Percentiles rank a stretch among this genome's conserved stretches.
Evolutionary conservation across 2,329 filamentous ascomycete species (phyloP).

Genomic region (Colletotrichum liaoningense): DNA sequence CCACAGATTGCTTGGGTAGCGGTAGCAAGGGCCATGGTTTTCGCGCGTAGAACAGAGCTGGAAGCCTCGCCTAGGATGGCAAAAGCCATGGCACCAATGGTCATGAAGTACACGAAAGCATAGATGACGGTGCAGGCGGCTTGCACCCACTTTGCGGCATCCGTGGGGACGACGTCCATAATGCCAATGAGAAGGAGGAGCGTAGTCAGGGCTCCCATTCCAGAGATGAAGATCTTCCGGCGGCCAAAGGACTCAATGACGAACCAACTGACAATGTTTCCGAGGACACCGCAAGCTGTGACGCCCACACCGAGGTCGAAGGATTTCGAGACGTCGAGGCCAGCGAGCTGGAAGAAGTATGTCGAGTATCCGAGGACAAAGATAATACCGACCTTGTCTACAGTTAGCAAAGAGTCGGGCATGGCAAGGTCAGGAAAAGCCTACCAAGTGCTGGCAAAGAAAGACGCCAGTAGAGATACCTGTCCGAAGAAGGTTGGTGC

Average conservation of each 20-base stretch:
- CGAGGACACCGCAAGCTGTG: constrained; percentile 50
- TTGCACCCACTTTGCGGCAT: constrained; percentile 56
- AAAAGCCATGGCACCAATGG: constrained; percentile 50
- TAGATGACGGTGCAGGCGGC: constrained; percentile 59
- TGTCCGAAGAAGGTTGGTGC: constrained; percentile 61
- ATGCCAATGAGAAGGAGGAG: constrained; percentile 56
- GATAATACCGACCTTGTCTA: constrained; percentile 22
- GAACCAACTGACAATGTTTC: constrained; percentile 55
- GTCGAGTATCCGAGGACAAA: constrained; percentile 67
- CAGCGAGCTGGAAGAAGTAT: constrained; percentile 60
- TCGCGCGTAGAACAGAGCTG: constrained; percentile 56
- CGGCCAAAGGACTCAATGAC: constrained; percentile 54
- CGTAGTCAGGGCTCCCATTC: constrained; percentile 50
- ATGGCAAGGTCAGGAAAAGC: constrained; percentile 58
- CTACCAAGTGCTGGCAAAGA: constrained; percentile 72
- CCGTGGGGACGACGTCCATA: constrained; percentile 55
- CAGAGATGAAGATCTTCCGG: constrained; percentile 53
- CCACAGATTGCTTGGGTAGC: constrained; percentile 53
- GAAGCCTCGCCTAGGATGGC: constrained; percentile 65
- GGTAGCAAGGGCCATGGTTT: constrained; percentile 57
- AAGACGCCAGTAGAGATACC: constrained; percentile 71
- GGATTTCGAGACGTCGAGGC: constrained; percentile 49
- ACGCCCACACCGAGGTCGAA: constrained; percentile 55
- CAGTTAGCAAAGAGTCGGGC: neutral
- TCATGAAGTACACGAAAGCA: constrained; percentile 49